Evolutionary conservation across 345 rosid species (phyloP), one percentile per base, ranked within the genome.

Genomic region (Erysimum cheiranthoides): DNA sequence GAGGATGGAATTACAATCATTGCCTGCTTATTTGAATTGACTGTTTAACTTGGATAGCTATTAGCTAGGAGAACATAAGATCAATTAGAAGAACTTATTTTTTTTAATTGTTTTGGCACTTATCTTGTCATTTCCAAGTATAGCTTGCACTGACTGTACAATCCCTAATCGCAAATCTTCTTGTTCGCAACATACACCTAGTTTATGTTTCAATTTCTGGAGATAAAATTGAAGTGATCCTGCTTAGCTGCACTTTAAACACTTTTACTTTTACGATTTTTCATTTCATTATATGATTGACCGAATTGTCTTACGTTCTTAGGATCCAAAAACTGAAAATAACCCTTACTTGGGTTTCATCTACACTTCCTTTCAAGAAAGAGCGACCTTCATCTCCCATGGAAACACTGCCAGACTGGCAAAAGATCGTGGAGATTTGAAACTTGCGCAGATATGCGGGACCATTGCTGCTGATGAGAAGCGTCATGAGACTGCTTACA

Each of bases 291-390:
- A 2, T 38, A 54, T 28, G 7, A 11, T 54, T 35, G 8, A 58
- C 14, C 9, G 43, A 31, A 14, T 27, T 77, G 3, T 66, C 12
- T 72, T 75, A 32, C 32, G 40, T n/a, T 68, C 5, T 3, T 74
- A 87, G 93, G 93, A 85, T 84, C 93, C 93, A 32, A 82, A 82
- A 78, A 85, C 93, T 12, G 91, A 87, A 64, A 89, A 89, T 83
- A 89, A 81, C 47, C 93, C 93, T 9, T 89, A 89, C 79, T 84
- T 87, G 38, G 91, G 93, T 49, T 87, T 87, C 80, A 84, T 89
- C 78, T 89, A 89, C 81, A 89, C 93, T 11, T 87, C 93, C 43
- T 89, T 89, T 74, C 93, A 89, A 82, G 93, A 89, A 69, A 85
- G 93, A 80, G 93, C 91, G 43, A 89, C 93, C 9, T 89, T 87